A percentile compares a stretch with the other conserved stretches of the same genome.
Conservation (phyloP, 2,329 filamentous ascomycete genomes). For the Amauroascus niger region DNA sequence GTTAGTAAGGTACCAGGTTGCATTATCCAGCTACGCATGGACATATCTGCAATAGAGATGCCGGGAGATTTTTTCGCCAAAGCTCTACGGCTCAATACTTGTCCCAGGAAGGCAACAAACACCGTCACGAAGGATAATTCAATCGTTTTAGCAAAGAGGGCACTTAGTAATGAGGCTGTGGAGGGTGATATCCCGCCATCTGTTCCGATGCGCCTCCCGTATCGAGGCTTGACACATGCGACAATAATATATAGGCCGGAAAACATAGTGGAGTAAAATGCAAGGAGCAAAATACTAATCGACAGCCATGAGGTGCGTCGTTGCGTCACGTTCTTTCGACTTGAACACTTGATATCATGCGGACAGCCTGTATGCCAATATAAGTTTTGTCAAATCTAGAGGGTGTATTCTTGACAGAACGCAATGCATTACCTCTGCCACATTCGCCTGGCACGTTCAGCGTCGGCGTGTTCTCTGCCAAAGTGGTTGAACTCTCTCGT, state of each 20-base stretch:
- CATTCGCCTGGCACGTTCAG: neutral
- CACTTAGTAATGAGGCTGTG: slow-evolving; percentile 58
- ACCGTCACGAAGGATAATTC: slow-evolving; percentile 70
- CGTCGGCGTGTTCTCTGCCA: slow-evolving; percentile 1
- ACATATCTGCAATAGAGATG: slow-evolving; percentile 65
- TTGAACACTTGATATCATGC: slow-evolving; percentile 23
- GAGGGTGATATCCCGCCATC: slow-evolving; percentile 48
- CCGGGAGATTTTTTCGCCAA: slow-evolving; percentile 52
- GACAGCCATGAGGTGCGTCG: slow-evolving; percentile 29
- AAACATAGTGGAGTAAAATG: slow-evolving; percentile 31
- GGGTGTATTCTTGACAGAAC: neutral
- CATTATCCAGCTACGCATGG: slow-evolving; percentile 66
- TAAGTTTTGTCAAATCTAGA: neutral
- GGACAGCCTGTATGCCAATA: neutral
- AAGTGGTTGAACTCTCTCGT: neutral
- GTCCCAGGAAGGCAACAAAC: slow-evolving; percentile 64
- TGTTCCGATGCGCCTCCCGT: slow-evolving; percentile 48
- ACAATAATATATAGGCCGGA: slow-evolving; percentile 53
- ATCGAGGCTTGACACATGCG: slow-evolving; percentile 54
- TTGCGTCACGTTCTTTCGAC: slow-evolving; percentile 24
- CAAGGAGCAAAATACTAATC: slow-evolving; percentile 29
- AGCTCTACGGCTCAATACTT: slow-evolving; percentile 61
- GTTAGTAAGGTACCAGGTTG: slow-evolving; percentile 64
- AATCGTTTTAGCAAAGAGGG: slow-evolving; percentile 63
- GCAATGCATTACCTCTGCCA: slow-evolving; percentile 5